phyloP scores from a whole-genome alignment of 768 basidiomycete species.

The Heimioporus sp. region DNA sequence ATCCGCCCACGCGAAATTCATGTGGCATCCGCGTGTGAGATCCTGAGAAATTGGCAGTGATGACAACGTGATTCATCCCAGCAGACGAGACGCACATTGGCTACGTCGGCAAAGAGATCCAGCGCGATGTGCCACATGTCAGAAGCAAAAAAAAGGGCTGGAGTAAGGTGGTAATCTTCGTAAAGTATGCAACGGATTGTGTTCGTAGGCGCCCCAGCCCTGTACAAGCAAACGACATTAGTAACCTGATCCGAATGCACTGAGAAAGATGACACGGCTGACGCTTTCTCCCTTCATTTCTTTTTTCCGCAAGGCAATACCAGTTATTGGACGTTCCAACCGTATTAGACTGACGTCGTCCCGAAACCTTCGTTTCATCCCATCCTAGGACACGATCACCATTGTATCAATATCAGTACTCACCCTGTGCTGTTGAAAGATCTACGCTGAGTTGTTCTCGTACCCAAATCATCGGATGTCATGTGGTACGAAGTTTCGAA shows the following conservation, averaged over 20 bases:
- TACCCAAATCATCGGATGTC: not conserved
- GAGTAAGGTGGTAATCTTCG: not conserved
- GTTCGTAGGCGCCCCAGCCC: not conserved
- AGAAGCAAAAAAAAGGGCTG: not conserved
- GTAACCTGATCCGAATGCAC: not conserved
- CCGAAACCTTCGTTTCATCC: constrained; percentile 21
- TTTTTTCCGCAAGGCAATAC: too few species aligned
- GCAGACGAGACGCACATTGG: too few species aligned
- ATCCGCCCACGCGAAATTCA: constrained; percentile 12
- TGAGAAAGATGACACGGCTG: not conserved
- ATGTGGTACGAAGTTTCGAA: not conserved
- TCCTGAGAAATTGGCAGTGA: constrained; percentile 3
- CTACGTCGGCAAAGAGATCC: not conserved
- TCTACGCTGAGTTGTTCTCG: not conserved
- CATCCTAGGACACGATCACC: not conserved
- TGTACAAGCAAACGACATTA: not conserved
- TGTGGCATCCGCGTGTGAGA: constrained; percentile 3
- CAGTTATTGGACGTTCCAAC: too few species aligned
- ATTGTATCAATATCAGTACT: not conserved
- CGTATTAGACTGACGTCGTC: too few species aligned
- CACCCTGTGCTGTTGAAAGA: not conserved
- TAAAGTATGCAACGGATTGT: not conserved
- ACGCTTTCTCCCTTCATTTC: not conserved
- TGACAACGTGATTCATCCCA: too few species aligned
- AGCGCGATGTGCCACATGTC: not conserved